Evolutionary conservation across 2,329 filamentous ascomycete species (phyloP).

Genomic region (Zymoseptoria tritici): DNA sequence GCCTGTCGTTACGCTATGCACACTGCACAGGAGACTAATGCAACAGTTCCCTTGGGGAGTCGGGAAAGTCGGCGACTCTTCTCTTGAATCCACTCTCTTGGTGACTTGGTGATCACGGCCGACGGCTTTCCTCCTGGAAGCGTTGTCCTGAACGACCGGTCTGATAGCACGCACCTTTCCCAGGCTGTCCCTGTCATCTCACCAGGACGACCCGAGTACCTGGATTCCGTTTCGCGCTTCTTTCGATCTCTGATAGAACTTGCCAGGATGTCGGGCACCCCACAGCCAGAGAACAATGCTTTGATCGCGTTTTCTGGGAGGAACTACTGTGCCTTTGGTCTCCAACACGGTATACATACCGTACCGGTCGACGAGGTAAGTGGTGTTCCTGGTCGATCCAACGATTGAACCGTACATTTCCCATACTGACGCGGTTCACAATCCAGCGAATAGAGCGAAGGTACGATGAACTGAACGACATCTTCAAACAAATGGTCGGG

Average conservation of each 20-base stretch:
- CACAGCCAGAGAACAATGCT: constrained; percentile 22
- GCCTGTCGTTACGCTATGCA: background rate
- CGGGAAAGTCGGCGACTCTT: background rate
- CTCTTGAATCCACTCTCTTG: background rate
- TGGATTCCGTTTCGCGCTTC: background rate
- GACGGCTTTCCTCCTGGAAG: background rate
- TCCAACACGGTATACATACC: constrained; percentile 23
- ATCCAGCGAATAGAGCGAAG: constrained; percentile 16
- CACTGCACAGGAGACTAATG: background rate
- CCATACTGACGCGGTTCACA: constrained; percentile 2
- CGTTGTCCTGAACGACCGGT: background rate
- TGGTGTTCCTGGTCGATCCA: background rate
- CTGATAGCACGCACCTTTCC: background rate
- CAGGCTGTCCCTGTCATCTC: background rate
- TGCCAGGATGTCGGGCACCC: constrained; percentile 4
- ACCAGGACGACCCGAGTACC: background rate
- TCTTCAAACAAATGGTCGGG: constrained; percentile 22
- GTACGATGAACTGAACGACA: constrained; percentile 22
- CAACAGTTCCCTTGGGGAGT: background rate
- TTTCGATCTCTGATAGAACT: background rate
- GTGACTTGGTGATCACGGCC: background rate
- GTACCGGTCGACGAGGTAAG: constrained; percentile 31
- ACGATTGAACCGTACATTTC: too few species aligned
- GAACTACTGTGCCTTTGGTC: constrained; percentile 20
- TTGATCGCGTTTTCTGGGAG: constrained; percentile 14